These are phyloP conservation scores for Leucosporidium yakuticum DNA, from an alignment of 768 basidiomycete genomes.

Conservation along the genomic window DNA sequence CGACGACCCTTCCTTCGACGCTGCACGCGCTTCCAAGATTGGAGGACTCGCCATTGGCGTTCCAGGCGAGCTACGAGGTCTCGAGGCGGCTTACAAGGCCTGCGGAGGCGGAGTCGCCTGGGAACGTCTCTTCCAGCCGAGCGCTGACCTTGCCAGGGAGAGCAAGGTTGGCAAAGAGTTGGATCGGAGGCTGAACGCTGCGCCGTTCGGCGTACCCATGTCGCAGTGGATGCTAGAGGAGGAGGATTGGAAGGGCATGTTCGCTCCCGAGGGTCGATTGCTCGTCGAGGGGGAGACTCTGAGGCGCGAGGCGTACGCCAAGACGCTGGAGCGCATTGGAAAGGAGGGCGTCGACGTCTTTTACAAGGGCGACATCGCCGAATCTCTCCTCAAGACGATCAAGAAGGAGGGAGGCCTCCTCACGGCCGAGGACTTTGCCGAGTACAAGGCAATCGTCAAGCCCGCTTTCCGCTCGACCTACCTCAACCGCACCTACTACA, in stretches of 20 bases:
- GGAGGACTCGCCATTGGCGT: constrained; percentile 86
- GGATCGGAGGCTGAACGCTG: constrained; percentile 62
- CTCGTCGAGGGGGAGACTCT: constrained; percentile 70
- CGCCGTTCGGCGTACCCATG: constrained; percentile 20
- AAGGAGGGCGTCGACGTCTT: constrained; percentile 71
- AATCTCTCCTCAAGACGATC: constrained; percentile 67
- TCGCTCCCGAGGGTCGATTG: constrained; percentile 68
- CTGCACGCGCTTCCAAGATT: constrained; percentile 51
- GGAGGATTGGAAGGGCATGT: constrained; percentile 73
- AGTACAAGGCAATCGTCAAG: constrained; percentile 62
- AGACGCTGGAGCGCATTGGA: constrained; percentile 68
- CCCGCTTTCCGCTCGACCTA: constrained; percentile 74
- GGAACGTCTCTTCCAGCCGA: constrained; percentile 69
- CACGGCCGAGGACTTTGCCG: constrained; percentile 63
- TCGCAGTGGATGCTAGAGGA: constrained; percentile 55
- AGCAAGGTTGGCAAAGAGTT: constrained; percentile 63
- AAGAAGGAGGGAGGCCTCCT: constrained; percentile 70
- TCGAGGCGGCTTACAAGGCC: constrained; percentile 71
- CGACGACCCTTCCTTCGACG: constrained; percentile 32
- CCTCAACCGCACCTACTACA: constrained; percentile 71
- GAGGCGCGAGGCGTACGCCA: constrained; percentile 64
- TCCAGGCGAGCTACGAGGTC: constrained; percentile 82
- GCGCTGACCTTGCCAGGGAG: constrained; percentile 57
- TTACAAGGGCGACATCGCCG: constrained; percentile 82
- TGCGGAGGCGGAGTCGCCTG: constrained; percentile 75